phyloP scores from a whole-genome alignment of 2,329 filamentous ascomycete genomes.

The Colletotrichum trifolii region DNA sequence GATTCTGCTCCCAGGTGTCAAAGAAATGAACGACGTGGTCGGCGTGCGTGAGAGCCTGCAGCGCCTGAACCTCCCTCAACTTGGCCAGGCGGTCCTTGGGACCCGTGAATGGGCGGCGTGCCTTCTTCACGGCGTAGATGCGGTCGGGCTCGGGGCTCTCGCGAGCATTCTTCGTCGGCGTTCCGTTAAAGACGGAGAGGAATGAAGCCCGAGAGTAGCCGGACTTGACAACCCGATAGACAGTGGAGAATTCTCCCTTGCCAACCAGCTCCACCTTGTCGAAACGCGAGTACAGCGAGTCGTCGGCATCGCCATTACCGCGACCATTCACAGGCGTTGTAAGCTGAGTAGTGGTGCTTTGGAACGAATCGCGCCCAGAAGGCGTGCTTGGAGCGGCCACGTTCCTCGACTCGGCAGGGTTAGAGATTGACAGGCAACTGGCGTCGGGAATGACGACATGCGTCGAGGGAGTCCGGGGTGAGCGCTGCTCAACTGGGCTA shows the following conservation, averaged over 20 bases:
- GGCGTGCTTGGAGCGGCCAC: constrained; percentile 77
- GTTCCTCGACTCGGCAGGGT: constrained; percentile 54
- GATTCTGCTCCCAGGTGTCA: constrained; percentile 87
- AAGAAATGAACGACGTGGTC: constrained; percentile 89
- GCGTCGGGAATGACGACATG: constrained; percentile 80
- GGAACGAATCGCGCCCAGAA: constrained; percentile 60
- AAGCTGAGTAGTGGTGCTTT: constrained; percentile 63
- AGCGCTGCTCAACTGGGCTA: constrained; percentile 70
- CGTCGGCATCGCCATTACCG: constrained; percentile 78
- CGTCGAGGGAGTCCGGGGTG: constrained; percentile 85
- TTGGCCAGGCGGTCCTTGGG: constrained; percentile 84
- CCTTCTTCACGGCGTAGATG: constrained; percentile 95
- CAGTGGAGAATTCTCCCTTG: constrained; percentile 91
- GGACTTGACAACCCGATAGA: constrained; percentile 78
- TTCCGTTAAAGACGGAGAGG: constrained; percentile 52
- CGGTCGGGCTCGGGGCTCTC: constrained; percentile 65
- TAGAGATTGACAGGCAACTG: constrained; percentile 85
- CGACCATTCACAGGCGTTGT: constrained; percentile 77
- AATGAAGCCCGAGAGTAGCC: constrained; percentile 41
- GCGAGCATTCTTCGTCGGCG: constrained; percentile 59
- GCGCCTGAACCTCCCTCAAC: constrained; percentile 83
- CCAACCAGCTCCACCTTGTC: constrained; percentile 83
- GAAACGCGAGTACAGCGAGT: constrained; percentile 79
- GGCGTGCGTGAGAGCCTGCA: constrained; percentile 80
- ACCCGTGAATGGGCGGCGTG: constrained; percentile 82